Conservation (phyloP, 1,284 basidiomycete genomes). For the Agroathelia rolfsii region DNA sequence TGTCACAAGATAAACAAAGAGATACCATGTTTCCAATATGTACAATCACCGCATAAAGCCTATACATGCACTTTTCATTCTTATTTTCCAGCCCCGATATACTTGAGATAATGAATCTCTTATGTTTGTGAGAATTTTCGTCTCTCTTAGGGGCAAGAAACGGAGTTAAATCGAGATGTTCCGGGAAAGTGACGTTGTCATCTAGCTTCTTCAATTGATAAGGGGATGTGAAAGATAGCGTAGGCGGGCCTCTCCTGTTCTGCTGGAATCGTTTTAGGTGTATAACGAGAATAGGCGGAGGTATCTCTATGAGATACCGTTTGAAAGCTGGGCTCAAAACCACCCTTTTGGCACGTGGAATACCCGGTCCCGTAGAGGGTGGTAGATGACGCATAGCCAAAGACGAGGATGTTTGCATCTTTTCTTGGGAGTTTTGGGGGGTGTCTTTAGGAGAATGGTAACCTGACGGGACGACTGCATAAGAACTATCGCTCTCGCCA, state of each 20-base stretch:
- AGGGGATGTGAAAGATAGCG: constrained; percentile 49
- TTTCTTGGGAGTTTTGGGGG: no score
- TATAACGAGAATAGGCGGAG: constrained; percentile 84
- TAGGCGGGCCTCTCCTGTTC: constrained; percentile 34
- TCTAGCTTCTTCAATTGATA: constrained; percentile 79
- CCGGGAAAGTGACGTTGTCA: constrained; percentile 82
- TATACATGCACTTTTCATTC: constrained; percentile 55
- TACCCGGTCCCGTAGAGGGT: constrained; percentile 22
- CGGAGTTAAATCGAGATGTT: constrained; percentile 74
- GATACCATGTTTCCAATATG: constrained; percentile 84
- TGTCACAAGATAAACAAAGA: constrained; percentile 11
- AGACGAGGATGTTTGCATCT: constrained; percentile 18
- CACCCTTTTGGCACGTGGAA: constrained; percentile 46
- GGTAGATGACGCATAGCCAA: constrained; percentile 34
- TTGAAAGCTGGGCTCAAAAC: constrained; percentile 83
- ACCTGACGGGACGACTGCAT: no score
- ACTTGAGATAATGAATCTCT: constrained; percentile 8
- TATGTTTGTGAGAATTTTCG: constrained; percentile 35
- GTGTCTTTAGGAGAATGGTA: no score
- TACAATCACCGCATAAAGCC: constrained; percentile 79
- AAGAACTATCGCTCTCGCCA: constrained; percentile 22
- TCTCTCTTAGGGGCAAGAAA: constrained; percentile 79
- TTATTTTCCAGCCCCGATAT: constrained; percentile 22
- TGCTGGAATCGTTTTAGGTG: constrained; percentile 94
- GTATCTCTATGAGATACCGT: constrained; percentile 81